Evolutionary conservation across 2,329 filamentous ascomycete species (phyloP), one percentile per base, ranked within the genome.

Genomic region (Sporothrix sp.): DNA sequence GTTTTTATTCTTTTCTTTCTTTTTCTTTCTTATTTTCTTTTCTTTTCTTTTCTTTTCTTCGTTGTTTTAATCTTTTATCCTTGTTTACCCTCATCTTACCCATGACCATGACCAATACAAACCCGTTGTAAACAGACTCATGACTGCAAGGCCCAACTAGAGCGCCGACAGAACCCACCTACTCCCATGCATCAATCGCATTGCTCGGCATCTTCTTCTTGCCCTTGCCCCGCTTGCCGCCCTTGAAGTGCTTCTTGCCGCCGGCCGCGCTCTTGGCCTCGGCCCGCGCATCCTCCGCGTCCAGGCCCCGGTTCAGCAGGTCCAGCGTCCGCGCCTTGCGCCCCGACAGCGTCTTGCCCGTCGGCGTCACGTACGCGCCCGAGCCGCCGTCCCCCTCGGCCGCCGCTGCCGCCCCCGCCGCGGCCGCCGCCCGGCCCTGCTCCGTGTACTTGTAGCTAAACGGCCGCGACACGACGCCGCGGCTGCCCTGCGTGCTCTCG

Each of bases 221-320:
- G 56, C 65, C 68, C 42, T 75, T 84, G 53, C 64, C 66, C 39
- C 55, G 58, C 56, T 79, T 76, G 36, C 81, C 80, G n/a, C 79
- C 84, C 71, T 95, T 95, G 68, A 88, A 93, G 68, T 98, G 93
- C 72, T 96, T 97, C 79, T 98, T 98, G 52, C 82, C 78, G 47
- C 72, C 72, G 51, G 73, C 72, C 52, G 77, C 61, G 66, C 74
- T 70, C 58, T 93, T 69, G 52, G 45, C 72, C 52, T 73, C 72
- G 52, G 76, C 60, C 66, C 74, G 71, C 57, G 93, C 69, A 52
- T 96, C 91, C 53, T 82, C 84, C 1, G 86, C 83, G 61, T 96
- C 89, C 32, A 97, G 66, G 13, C 87, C 86, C 53, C 84, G 87
- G 70, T 96, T 88, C 55, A 96, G 63, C 10, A 91, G 91, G 46